These are phyloP conservation scores for Rhizopogon roseolus DNA, from an alignment of 768 basidiomycete genomes.

Conservation along the genomic window DNA sequence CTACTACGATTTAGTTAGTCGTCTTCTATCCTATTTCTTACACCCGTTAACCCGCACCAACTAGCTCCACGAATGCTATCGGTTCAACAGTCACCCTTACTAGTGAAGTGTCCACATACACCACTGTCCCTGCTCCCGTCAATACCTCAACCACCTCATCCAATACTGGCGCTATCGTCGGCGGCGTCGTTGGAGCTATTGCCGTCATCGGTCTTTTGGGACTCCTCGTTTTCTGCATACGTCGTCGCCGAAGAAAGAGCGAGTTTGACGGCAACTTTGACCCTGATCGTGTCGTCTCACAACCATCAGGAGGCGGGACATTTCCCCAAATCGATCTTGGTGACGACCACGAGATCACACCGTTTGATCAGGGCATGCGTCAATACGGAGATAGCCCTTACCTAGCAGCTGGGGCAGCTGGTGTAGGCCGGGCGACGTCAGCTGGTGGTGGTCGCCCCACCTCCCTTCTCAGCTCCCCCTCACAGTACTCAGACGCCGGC, in stretches of 20 bases:
- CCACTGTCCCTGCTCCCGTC: slow-evolving; percentile 3
- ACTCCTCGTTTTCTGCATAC: slow-evolving; percentile 26
- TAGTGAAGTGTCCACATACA: slow-evolving; percentile 7
- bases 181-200: slow-evolving; percentile 47
- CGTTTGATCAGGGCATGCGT: slow-evolving; percentile 19
- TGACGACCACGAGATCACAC: slow-evolving; percentile 25
- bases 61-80: slow-evolving; percentile 18
- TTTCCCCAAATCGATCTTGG: slow-evolving; percentile 23
- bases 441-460: neutral
- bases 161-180: slow-evolving; percentile 39
- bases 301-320: slow-evolving; percentile 19
- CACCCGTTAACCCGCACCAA: neutral
- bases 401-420: neutral
- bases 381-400: slow-evolving; percentile 15
- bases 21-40: neutral
- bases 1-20: slow-evolving; percentile 18
- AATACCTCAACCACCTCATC: neutral
- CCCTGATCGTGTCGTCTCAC: slow-evolving; percentile 36
- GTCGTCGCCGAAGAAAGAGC: slow-evolving; percentile 20
- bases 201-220: slow-evolving; percentile 21
- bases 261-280: slow-evolving; percentile 50
- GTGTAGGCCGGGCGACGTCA: neutral
- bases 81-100: slow-evolving; percentile 19
- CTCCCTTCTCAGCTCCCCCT: slow-evolving; percentile 3
- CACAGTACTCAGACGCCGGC: slow-evolving; percentile 1